Evolutionary conservation across 2,329 filamentous ascomycete species (phyloP).

Genomic region (Eurotiales sp.): DNA sequence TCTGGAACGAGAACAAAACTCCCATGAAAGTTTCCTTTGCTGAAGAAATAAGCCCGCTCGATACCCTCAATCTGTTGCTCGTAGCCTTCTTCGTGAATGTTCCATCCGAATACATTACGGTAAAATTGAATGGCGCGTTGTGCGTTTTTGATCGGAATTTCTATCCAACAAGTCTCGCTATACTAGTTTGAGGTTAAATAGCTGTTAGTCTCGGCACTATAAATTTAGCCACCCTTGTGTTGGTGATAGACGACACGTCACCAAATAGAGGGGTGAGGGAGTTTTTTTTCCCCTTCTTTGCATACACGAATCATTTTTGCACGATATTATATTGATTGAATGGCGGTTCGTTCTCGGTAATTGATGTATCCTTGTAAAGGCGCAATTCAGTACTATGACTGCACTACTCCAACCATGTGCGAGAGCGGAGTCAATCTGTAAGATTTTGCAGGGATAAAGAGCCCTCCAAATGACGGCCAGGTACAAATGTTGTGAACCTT

Average conservation of each 20-base stretch:
- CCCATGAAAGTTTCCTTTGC: constrained; percentile 8
- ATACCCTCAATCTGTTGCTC: not conserved
- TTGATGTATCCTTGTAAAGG: no score
- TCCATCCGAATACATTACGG: constrained; percentile 2
- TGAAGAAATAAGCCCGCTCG: constrained; percentile 5
- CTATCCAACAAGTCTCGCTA: constrained; percentile 11
- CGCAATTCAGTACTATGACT: no score
- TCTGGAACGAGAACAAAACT: not conserved
- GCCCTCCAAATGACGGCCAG: no score
- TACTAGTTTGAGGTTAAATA: not conserved
- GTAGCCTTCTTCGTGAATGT: constrained; percentile 6
- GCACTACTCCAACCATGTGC: no score
- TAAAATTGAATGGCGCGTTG: constrained; percentile 10
- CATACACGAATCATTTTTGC: not conserved
- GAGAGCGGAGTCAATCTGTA: no score
- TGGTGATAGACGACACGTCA: not conserved
- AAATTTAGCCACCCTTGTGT: not conserved
- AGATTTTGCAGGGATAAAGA: no score
- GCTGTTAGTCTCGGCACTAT: not conserved
- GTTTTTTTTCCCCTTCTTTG: not conserved
- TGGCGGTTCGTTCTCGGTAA: no score
- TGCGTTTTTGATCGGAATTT: constrained; percentile 6
- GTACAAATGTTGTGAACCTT: no score
- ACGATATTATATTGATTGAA: not conserved
- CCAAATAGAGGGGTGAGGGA: not conserved